Percentiles rank a stretch among this genome's conserved stretches.
phyloP scores from a whole-genome alignment of 1,284 basidiomycete species.

The Cryptococcus amylolentus region DNA sequence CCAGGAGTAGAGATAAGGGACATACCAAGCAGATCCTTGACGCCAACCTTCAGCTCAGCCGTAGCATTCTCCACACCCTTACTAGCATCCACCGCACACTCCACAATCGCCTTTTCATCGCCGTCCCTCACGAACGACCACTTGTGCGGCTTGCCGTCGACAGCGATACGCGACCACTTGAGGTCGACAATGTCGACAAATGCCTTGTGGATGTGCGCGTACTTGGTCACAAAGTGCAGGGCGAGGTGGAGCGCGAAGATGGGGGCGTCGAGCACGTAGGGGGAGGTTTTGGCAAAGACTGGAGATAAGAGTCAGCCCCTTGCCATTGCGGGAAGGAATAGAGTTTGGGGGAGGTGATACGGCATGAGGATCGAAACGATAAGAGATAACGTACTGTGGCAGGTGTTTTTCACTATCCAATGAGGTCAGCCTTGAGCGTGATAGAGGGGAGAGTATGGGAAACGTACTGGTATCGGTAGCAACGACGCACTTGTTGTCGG shows the following conservation, averaged over 20 bases:
- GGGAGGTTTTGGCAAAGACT: slow-evolving; percentile 84
- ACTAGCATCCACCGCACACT: slow-evolving; percentile 65
- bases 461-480: slow-evolving; percentile 79
- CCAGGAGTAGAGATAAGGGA: slow-evolving; percentile 6
- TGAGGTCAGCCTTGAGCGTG: slow-evolving; percentile 3
- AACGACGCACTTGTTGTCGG: slow-evolving; percentile 78
- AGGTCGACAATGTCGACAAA: slow-evolving; percentile 75
- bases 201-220: slow-evolving; percentile 71
- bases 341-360: slow-evolving; percentile 10
- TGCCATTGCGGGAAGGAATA: slow-evolving; percentile 11
- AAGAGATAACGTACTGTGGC: slow-evolving; percentile 62
- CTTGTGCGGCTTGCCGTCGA: slow-evolving; percentile 59
- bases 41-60: slow-evolving; percentile 64
- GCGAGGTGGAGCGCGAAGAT: slow-evolving; percentile 83
- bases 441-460: not conserved
- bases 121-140: slow-evolving; percentile 87
- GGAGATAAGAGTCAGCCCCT: not conserved
- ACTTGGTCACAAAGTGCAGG: slow-evolving; percentile 77
- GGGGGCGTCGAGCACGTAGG: slow-evolving; percentile 75
- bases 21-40: slow-evolving; percentile 73
- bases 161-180: slow-evolving; percentile 77
- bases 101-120: slow-evolving; percentile 75
- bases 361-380: not conserved
- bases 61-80: slow-evolving; percentile 55
- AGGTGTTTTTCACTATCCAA: slow-evolving; percentile 82